Evolutionary conservation across 306 rosid species (phyloP), one percentile per base, ranked within the genome.

Genomic region (Arachis hypogaea): DNA sequence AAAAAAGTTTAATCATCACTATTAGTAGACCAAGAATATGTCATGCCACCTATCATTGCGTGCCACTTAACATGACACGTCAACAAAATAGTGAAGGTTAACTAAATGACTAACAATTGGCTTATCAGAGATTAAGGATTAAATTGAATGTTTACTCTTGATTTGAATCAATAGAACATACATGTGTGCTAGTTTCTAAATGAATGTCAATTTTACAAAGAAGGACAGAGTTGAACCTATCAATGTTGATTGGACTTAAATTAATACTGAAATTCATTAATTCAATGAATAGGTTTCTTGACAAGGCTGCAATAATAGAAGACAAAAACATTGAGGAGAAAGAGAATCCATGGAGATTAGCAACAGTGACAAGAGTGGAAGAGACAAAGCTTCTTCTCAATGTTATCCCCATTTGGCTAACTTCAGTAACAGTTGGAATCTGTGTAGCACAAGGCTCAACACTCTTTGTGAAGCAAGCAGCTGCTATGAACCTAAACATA

Each of bases 231-330:
- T 3, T 46, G 11, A 46, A 46, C 51, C 51, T 9, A 46, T 11
- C 3, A 11, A 4, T 10, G 11, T 46, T 10, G 11, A 46, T 46
- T 46, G 51, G 11, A 46, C 7, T 41, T 29, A 11, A 55, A 11
- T 55, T 54, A 65, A 54, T n/a, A 6, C 58, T 55, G 2, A 54
- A 4, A 4, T 47, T 64, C 4, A 54, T 49, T 29, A 41, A 61
- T 11, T 74, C 55, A 33, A 33, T 73, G 16, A 11, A 62, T 45
- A 86, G 90, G 79, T 78, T 82, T 76, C 86, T 86, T 28, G 88
- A 86, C 88, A 83, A 81, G 79, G 90, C 90, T 63, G 86, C 90
- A 12, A 81, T 81, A 60, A 49, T 83, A 8, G 90, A 86, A 76
- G 88, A 83, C 9, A 78, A 62, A 56, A 4, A 49, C n/a, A 38